Conservation (phyloP, 805 yeast species). For the Danielia oregonensis region DNA sequence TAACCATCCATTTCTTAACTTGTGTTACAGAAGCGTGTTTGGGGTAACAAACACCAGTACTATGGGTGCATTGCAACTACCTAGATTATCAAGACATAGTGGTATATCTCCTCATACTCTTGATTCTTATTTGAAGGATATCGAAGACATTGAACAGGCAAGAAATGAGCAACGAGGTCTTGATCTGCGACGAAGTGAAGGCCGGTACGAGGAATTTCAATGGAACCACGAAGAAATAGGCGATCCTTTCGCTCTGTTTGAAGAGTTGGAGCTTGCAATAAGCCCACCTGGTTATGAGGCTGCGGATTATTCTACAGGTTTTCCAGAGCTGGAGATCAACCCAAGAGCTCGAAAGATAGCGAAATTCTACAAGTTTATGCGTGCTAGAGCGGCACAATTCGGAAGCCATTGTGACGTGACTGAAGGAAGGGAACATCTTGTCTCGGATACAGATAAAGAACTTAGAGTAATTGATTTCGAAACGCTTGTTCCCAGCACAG, state of each 20-base stretch:
- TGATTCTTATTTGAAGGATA: slow-evolving; percentile 3
- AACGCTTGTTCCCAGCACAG: slow-evolving; percentile 9
- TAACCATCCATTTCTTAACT: slow-evolving; percentile 2
- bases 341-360: background rate
- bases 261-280: background rate
- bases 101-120: slow-evolving; percentile 1
- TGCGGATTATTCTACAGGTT: no score
- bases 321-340: no score
- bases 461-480: slow-evolving; percentile 3
- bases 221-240: background rate
- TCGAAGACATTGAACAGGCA: slow-evolving; percentile 13
- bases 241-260: background rate
- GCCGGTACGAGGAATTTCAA: background rate
- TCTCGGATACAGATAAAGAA: background rate
- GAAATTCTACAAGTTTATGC: background rate
- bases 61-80: slow-evolving; percentile 3
- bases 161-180: slow-evolving; percentile 8
- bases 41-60: slow-evolving; percentile 2
- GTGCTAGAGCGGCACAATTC: background rate
- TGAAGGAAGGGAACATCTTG: background rate
- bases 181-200: no score
- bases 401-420: background rate
- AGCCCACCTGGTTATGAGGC: no score
- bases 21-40: slow-evolving; percentile 6
- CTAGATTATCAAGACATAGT: slow-evolving; percentile 9